phyloP scores from a whole-genome alignment of 148 eudicot species.

The Nyssa sinensis region DNA sequence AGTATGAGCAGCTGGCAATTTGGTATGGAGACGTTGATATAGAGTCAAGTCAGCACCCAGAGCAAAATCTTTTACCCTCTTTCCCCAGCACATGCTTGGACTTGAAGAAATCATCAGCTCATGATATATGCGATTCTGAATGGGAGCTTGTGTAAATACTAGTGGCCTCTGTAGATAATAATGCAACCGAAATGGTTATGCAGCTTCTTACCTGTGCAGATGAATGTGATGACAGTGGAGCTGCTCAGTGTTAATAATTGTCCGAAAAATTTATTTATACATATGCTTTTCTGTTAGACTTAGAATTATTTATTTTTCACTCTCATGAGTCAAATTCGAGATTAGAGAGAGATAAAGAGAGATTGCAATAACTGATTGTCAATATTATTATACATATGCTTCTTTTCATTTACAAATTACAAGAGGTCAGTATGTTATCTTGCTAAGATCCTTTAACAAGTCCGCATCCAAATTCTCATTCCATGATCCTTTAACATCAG shows the following conservation, averaged over 20 bases:
- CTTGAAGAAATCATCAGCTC: constrained; percentile 1
- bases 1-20: constrained; percentile 42
- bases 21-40: constrained; percentile 37
- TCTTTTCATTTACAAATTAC: too few relatives aligned
- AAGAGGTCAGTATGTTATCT: too few relatives aligned
- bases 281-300: too few relatives aligned
- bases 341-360: too few relatives aligned
- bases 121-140: constrained; percentile 26
- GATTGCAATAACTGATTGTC: too few relatives aligned
- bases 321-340: too few relatives aligned
- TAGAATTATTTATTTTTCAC: too few relatives aligned
- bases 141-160: constrained; percentile 43
- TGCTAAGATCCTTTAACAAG: too few relatives aligned
- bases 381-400: too few relatives aligned
- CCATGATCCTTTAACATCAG: too few relatives aligned
- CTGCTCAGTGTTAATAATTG: not conserved
- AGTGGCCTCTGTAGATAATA: not conserved
- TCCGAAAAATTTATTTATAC: too few relatives aligned
- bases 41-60: constrained; percentile 16
- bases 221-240: not conserved
- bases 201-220: not conserved
- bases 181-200: not conserved
- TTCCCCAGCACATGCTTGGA: not conserved
- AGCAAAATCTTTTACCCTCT: constrained; percentile 14
- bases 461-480: too few relatives aligned